phyloP scores from a whole-genome alignment of 257 asterid genomes.

The Echites panduratus region DNA sequence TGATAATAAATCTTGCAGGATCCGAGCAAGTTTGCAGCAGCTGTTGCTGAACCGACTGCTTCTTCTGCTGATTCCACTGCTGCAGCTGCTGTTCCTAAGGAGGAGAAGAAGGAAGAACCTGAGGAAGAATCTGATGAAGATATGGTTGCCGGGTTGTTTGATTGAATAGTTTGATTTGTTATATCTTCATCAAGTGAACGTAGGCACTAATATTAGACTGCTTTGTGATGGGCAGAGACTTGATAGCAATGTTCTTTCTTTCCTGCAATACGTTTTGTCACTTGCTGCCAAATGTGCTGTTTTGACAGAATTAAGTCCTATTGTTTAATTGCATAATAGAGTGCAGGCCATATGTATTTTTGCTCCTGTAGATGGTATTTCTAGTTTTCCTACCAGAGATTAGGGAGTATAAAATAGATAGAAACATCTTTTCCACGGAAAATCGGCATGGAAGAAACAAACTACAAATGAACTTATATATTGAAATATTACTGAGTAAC shows the following conservation, averaged over 20 bases:
- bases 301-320: background rate
- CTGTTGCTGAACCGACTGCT: constrained; percentile 9
- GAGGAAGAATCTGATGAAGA: constrained; percentile 30
- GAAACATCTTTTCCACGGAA: background rate
- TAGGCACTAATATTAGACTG: background rate
- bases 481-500: background rate
- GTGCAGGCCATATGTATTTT: background rate
- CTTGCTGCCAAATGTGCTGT: background rate
- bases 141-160: constrained; percentile 21
- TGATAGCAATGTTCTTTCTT: background rate
- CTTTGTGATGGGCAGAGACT: background rate
- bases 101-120: constrained; percentile 28
- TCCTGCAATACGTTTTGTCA: background rate
- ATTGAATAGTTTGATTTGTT: constrained; percentile 13
- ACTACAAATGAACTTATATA: background rate
- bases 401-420: background rate
- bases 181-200: background rate
- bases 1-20: constrained; percentile 17
- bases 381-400: background rate
- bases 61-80: constrained; percentile 5
- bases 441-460: background rate
- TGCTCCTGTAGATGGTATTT: background rate
- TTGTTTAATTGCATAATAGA: background rate
- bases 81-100: constrained; percentile 16
- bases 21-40: constrained; percentile 25